Evolutionary conservation across 2,329 filamentous ascomycete genomes (phyloP).

Genomic region (Lachnellula willkommii): DNA sequence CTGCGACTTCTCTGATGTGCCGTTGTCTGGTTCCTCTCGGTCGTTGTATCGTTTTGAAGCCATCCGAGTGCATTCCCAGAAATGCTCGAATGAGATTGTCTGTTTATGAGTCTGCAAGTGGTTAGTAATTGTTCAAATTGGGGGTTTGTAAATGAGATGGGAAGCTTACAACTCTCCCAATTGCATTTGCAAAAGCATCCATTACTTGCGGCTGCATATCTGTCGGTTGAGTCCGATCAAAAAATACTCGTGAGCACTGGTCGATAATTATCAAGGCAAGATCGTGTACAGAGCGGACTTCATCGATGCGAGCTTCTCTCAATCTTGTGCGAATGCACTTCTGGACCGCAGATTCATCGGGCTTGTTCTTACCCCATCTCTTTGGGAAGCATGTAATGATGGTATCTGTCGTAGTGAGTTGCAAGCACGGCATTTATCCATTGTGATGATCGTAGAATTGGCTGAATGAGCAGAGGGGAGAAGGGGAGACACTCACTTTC

Average conservation of each 20-base stretch:
- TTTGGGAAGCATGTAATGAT: slow-evolving; percentile 39
- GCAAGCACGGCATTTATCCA: neutral
- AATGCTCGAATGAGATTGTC: slow-evolving; percentile 32
- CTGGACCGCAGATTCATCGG: slow-evolving; percentile 37
- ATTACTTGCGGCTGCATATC: slow-evolving; percentile 36
- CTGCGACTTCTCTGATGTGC: slow-evolving; percentile 11
- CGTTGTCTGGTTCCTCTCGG: slow-evolving; percentile 1
- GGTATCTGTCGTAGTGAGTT: slow-evolving; percentile 25
- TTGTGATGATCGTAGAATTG: neutral
- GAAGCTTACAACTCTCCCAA: slow-evolving; percentile 37
- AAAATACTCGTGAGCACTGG: slow-evolving; percentile 36
- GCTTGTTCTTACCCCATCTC: slow-evolving; percentile 38
- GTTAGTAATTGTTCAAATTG: neutral
- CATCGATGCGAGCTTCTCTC: slow-evolving; percentile 19
- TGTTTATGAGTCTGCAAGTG: neutral
- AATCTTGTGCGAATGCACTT: slow-evolving; percentile 35
- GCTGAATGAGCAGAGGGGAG: neutral
- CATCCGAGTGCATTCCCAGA: slow-evolving; percentile 28
- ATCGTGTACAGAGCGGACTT: slow-evolving; percentile 36
- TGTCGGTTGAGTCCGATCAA: slow-evolving; percentile 33
- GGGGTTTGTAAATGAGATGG: neutral
- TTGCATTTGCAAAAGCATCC: slow-evolving; percentile 39
- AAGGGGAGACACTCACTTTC: slow-evolving; percentile 17
- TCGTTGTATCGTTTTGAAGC: slow-evolving; percentile 8
- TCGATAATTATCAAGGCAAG: slow-evolving; percentile 37